Conservation (phyloP, 164 flowering plant genomes). For the Annona squamosa region DNA sequence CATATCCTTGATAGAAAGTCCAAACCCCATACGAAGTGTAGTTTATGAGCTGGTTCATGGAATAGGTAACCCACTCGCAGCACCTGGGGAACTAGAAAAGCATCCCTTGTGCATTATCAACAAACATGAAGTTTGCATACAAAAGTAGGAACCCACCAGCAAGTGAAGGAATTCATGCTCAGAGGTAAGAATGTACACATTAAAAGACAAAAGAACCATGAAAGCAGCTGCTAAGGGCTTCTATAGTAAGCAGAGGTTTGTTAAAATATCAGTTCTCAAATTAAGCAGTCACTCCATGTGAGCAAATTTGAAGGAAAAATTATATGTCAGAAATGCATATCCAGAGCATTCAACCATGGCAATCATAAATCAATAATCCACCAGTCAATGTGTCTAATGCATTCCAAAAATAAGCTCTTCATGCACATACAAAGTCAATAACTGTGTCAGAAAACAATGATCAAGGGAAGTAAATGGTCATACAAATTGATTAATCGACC, state of each 20-base stretch:
- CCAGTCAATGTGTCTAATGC: neutral
- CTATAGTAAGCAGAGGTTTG: neutral
- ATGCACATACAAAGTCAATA: neutral
- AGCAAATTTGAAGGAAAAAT: neutral
- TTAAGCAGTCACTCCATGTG: neutral
- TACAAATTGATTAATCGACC: constrained; percentile 90
- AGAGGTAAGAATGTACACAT: neutral
- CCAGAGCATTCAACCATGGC: neutral
- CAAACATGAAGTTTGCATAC: too few relatives aligned
- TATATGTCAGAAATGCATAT: neutral
- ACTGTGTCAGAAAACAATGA: neutral
- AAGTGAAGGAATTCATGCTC: neutral
- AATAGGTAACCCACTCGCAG: too few relatives aligned
- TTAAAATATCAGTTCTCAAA: neutral
- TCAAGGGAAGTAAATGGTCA: constrained; percentile 5
- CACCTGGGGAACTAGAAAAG: too few relatives aligned
- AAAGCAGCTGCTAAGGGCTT: neutral
- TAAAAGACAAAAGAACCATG: neutral
- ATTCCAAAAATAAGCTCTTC: neutral
- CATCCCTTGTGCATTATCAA: too few relatives aligned
- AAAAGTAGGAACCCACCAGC: neutral
- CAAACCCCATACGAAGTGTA: too few relatives aligned
- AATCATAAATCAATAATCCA: neutral
- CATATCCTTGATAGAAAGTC: too few relatives aligned
- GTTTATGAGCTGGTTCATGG: too few relatives aligned